Evolutionary conservation across 108 stramenopile genomes (phyloP).

Genomic region (Cafeteria roenbergensis): DNA sequence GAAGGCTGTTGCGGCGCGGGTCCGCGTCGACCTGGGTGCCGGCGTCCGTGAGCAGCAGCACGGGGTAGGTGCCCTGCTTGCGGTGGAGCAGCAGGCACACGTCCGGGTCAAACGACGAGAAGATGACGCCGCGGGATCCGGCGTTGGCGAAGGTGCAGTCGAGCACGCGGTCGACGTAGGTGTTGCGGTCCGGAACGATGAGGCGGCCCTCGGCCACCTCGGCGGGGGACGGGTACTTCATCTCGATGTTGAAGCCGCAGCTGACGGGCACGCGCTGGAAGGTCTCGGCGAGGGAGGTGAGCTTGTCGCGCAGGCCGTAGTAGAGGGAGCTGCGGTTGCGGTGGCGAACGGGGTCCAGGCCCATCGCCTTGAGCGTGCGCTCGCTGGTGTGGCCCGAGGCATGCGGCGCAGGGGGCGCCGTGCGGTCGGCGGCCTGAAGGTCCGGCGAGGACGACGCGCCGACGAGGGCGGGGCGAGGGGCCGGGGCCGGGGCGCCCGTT

Average conservation of each 20-base stretch:
- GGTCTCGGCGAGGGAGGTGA: neutral
- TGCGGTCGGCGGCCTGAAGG: too few relatives aligned
- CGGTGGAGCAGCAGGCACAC: neutral
- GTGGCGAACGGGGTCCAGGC: neutral
- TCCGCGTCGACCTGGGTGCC: neutral
- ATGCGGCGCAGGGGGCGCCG: too few relatives aligned
- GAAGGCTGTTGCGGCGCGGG: neutral
- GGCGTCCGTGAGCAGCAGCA: neutral
- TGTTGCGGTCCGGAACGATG: neutral
- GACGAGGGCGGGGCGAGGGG: too few relatives aligned
- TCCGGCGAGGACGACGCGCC: too few relatives aligned
- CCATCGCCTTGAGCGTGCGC: neutral
- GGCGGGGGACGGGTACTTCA: neutral
- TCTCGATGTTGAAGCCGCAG: neutral
- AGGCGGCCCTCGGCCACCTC: neutral
- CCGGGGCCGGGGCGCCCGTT: too few relatives aligned
- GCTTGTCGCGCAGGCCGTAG: neutral
- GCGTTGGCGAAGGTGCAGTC: neutral
- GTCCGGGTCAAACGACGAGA: slow-evolving; percentile 4
- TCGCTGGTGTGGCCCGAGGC: too few relatives aligned
- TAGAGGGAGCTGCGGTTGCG: neutral
- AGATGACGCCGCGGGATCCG: neutral
- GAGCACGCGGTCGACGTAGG: neutral
- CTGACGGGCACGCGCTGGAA: slow-evolving; percentile 2
- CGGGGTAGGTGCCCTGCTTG: slow-evolving; percentile 1